Percentiles rank a stretch among this genome's conserved stretches.
These are phyloP conservation scores for Zasmidium angulare DNA, from an alignment of 2,329 filamentous ascomycete species.

Conservation along the genomic window DNA sequence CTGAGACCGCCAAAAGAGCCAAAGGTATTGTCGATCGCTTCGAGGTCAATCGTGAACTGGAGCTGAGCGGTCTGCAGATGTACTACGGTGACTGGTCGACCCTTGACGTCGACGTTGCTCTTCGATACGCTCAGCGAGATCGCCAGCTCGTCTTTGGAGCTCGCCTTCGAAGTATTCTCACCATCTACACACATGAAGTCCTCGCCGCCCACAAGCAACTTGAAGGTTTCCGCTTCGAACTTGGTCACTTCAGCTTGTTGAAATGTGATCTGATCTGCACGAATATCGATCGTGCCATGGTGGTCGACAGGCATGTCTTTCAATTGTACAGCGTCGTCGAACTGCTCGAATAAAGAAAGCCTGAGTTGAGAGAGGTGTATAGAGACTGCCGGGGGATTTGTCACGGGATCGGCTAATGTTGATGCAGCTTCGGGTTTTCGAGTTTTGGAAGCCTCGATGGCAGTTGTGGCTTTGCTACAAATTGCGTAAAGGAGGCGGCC, in stretches of 20 bases:
- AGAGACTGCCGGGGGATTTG: neutral
- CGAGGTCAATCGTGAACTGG: slow-evolving; percentile 72
- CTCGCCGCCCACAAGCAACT: slow-evolving; percentile 24
- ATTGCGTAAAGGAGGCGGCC: slow-evolving; percentile 21
- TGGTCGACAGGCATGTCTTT: neutral
- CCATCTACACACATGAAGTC: slow-evolving; percentile 25
- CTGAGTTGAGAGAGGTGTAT: slow-evolving; percentile 8
- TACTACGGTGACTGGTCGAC: slow-evolving; percentile 38
- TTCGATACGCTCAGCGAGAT: slow-evolving; percentile 22
- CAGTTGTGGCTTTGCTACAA: neutral
- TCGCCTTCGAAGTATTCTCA: slow-evolving; percentile 11
- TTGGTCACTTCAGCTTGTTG: neutral
- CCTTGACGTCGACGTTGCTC: slow-evolving; percentile 20
- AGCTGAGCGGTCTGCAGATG: slow-evolving; percentile 76
- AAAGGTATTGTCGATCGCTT: slow-evolving; percentile 80
- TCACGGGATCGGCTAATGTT: neutral
- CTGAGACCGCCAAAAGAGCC: slow-evolving; percentile 88
- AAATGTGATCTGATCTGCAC: slow-evolving; percentile 7
- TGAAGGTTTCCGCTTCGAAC: slow-evolving; percentile 18
- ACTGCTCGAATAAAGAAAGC: neutral
- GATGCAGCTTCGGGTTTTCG: too few relatives aligned
- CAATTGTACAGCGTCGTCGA: neutral
- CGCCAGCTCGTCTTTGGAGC: slow-evolving; percentile 18
- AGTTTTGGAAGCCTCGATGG: neutral
- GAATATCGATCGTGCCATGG: slow-evolving; percentile 11